Evolutionary conservation across 2,329 filamentous ascomycete genomes (phyloP).

Genomic region (Aspergillus sp.): DNA sequence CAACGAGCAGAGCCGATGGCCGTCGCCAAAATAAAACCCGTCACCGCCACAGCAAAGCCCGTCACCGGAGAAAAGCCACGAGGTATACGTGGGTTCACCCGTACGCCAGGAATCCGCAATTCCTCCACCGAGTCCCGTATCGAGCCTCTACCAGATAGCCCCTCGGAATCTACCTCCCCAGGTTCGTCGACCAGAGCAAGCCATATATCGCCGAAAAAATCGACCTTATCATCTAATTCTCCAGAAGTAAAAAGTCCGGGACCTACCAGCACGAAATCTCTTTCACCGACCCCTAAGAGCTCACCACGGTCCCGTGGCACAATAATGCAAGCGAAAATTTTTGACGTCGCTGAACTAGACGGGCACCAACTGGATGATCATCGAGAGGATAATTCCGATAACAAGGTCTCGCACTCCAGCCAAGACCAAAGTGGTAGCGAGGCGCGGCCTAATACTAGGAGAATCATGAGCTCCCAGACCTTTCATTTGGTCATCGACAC

Average conservation of each 20-base stretch:
- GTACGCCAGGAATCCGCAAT: constrained; percentile 31
- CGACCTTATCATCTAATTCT: constrained; percentile 5
- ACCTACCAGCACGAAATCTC: not conserved
- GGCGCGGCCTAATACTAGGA: constrained; percentile 13
- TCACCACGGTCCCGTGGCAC: not conserved
- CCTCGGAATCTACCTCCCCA: not conserved
- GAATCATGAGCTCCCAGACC: constrained; percentile 20
- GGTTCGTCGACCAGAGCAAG: constrained; percentile 1
- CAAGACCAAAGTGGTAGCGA: constrained; percentile 16
- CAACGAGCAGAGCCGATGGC: constrained; percentile 12
- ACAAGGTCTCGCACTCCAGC: constrained; percentile 22
- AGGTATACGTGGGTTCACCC: constrained; percentile 40
- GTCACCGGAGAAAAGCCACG: constrained; percentile 15
- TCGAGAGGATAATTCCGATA: constrained; percentile 9
- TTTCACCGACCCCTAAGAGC: constrained; percentile 5
- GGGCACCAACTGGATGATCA: constrained; percentile 31
- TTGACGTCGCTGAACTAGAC: constrained; percentile 38
- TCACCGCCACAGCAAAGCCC: not conserved
- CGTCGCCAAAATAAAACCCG: constrained; percentile 7
- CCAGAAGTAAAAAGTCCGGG: not conserved
- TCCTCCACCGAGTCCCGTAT: constrained; percentile 28
- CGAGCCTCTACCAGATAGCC: constrained; percentile 19
- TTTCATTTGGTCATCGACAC: constrained; percentile 33
- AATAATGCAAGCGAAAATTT: constrained; percentile 12
- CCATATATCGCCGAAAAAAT: constrained; percentile 7